A percentile compares a stretch with the other conserved stretches of the same genome.
These are phyloP conservation scores for Cicer bijugum DNA, from an alignment of 306 rosid species.

Conservation along the genomic window DNA sequence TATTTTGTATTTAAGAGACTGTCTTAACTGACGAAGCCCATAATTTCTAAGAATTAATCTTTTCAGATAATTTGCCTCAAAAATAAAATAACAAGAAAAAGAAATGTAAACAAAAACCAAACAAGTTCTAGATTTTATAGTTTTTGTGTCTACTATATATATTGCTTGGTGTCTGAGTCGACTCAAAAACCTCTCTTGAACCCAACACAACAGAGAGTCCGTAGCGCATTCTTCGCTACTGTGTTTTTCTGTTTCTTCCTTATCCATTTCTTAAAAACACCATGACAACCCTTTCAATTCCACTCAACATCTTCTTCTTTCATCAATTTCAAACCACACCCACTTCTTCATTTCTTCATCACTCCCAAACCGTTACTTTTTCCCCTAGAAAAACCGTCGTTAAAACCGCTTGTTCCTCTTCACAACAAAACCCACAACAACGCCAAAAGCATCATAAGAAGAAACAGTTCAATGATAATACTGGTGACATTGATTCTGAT, in stretches of 20 bases:
- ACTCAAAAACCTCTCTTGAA: constrained; percentile 65
- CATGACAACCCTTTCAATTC: constrained; percentile 49
- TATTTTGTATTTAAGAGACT: too few species aligned
- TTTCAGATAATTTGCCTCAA: too few species aligned
- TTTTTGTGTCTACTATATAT: not conserved
- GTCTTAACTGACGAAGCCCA: too few species aligned
- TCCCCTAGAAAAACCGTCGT: constrained; percentile 52
- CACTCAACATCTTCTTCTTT: constrained; percentile 51
- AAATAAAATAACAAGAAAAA: too few species aligned
- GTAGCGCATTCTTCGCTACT: not conserved
- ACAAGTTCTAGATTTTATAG: not conserved
- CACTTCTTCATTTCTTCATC: constrained; percentile 46
- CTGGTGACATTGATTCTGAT: constrained; percentile 48
- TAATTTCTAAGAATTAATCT: too few species aligned
- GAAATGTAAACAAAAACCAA: too few species aligned
- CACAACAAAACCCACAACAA: constrained; percentile 68
- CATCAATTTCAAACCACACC: constrained; percentile 31
- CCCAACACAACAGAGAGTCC: constrained; percentile 10
- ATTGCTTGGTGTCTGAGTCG: constrained; percentile 37
- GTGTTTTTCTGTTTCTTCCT: constrained; percentile 28
- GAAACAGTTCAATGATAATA: constrained; percentile 38
- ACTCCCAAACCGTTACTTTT: constrained; percentile 51
- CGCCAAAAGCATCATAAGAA: constrained; percentile 43
- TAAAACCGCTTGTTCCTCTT: constrained; percentile 58
- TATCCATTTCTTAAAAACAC: constrained; percentile 38